A percentile compares a stretch with the other conserved stretches of the same genome.
These are phyloP conservation scores for Kwoniella sp. DNA, from an alignment of 768 basidiomycete genomes.

Conservation along the genomic window DNA sequence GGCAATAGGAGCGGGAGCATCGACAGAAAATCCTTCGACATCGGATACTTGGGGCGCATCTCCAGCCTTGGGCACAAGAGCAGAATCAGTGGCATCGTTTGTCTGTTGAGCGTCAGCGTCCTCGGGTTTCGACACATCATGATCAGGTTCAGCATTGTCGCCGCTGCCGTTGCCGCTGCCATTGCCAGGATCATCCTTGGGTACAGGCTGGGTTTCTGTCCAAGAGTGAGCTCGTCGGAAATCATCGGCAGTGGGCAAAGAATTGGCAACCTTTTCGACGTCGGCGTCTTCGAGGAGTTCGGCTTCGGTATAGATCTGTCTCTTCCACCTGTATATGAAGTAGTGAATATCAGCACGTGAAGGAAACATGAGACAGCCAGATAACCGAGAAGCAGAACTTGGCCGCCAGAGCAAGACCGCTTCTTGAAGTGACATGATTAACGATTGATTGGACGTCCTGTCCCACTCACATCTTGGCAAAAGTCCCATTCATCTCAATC, in stretches of 20 bases:
- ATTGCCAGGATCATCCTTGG: background rate
- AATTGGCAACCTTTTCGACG: constrained; percentile 21
- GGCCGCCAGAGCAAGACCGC: no score
- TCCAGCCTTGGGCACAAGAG: background rate
- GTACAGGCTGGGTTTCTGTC: background rate
- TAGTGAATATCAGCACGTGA: background rate
- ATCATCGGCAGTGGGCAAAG: constrained; percentile 9
- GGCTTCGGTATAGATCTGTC: constrained; percentile 70
- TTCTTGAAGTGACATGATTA: background rate
- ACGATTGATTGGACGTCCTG: background rate
- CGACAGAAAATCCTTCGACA: constrained; percentile 20
- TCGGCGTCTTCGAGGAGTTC: constrained; percentile 55
- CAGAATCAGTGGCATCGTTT: background rate
- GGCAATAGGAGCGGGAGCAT: constrained; percentile 9
- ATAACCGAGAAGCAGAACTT: no score
- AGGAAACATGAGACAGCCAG: background rate
- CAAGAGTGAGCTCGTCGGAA: constrained; percentile 12
- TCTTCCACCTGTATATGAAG: constrained; percentile 78
- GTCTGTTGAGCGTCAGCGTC: background rate
- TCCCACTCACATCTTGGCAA: constrained; percentile 40
- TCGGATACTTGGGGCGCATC: background rate
- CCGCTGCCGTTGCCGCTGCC: no score
- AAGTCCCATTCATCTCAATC: constrained; percentile 63
- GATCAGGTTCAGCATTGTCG: background rate
- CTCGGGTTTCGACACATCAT: background rate